Conservation (phyloP, 2,329 filamentous ascomycete genomes). For the Atkinsonella texensis region DNA sequence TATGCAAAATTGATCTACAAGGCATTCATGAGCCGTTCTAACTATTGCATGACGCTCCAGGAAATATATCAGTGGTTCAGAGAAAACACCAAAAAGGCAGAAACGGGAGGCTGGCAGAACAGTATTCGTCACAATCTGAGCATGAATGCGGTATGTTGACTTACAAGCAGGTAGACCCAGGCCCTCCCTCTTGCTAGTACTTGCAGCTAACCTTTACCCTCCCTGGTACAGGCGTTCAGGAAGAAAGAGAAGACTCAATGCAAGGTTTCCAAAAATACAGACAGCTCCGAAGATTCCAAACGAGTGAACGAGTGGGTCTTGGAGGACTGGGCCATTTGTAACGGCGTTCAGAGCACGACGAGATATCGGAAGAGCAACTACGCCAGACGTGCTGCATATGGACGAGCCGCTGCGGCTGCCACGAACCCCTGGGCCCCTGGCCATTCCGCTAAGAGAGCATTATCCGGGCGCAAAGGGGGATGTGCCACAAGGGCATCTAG, state of each 20-base stretch:
- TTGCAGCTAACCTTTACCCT: constrained; percentile 2
- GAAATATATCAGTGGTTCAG: constrained; percentile 89
- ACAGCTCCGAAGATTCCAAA: constrained; percentile 30
- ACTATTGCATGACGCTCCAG: constrained; percentile 63
- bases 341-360: constrained; percentile 79
- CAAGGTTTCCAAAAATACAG: constrained; percentile 14
- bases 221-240: constrained; percentile 24
- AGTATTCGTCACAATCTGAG: constrained; percentile 92
- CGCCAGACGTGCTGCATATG: constrained; percentile 12
- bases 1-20: constrained; percentile 75
- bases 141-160: constrained; percentile 68
- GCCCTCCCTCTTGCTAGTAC: not conserved
- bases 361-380: constrained; percentile 50
- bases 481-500: constrained; percentile 17
- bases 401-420: constrained; percentile 5
- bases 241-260: constrained; percentile 22
- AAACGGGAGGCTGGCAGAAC: constrained; percentile 80
- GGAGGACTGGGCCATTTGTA: constrained; percentile 51
- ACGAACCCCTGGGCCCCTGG: constrained; percentile 12
- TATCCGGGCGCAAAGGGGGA: constrained; percentile 23
- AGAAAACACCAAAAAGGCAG: constrained; percentile 68
- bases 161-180: not conserved
- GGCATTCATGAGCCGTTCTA: constrained; percentile 56
- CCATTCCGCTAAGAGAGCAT: constrained; percentile 18
- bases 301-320: constrained; percentile 70